Evolutionary conservation across 75 land plant species (phyloP), one percentile per base, ranked within the genome.

Genomic region (Cryptomeria japonica): DNA sequence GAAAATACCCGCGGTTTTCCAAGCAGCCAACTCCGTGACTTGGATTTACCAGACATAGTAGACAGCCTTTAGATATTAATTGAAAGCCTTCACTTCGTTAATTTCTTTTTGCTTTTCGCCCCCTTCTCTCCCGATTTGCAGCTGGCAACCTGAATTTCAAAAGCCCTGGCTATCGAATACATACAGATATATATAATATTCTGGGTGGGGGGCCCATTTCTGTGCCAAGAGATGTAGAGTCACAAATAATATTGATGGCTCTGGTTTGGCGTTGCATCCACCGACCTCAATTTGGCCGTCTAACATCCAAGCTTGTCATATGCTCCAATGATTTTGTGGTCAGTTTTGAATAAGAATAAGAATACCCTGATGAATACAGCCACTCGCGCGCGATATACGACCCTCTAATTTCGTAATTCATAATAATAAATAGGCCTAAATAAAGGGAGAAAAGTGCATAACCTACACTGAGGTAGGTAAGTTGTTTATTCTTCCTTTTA

Each of bases 1-100:
- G 41, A 39, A 36, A 79, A 44, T 80, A 80, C 84, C 84, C 47
- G 49, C 10, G 84, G 84, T 80, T 80, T 80, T 25, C 84, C 46
- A 42, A 42, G 84, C 12, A 80, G 51, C 84, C 84, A 80, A 80
- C 84, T 44, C 49, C 51, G n/a, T 2, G 84, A 44, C 22, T 80
- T 80, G 49, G 31, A 44, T 80, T 80, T 80, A 28, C 47, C 47
- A 25, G 84, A 80, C 82, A 79, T 79, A 39, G 47, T 36, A 38
- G 46, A 39, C 82, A 7, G 28, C 2, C 25, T 41, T 39, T 36
- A 15, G 38, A 36, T 36, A 14, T 16, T 34, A 13, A 34, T 64
- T 64, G 70, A 64, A 64, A 64, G n/a, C 70, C 70, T 22, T 13
- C 2, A 5, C 56, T 58, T 3, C 64, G 19, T 58, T 25, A 25